Conservation (phyloP, 2,329 filamentous ascomycete species). For the Lasiodiplodia hormozganensis region DNA sequence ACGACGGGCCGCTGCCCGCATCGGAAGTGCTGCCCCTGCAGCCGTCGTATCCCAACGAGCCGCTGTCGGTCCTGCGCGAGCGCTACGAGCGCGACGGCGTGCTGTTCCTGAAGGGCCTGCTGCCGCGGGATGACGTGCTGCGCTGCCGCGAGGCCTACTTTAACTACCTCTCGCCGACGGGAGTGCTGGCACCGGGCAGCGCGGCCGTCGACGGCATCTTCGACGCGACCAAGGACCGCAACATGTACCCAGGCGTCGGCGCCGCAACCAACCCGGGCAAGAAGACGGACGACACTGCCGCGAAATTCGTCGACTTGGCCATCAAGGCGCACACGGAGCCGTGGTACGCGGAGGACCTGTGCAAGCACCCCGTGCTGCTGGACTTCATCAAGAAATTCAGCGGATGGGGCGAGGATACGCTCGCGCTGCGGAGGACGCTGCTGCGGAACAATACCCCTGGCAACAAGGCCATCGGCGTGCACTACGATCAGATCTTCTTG, state of each 20-base stretch:
- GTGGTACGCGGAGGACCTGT: conserved; percentile 60
- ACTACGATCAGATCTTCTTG: conserved; percentile 67
- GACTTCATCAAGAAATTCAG: conserved; percentile 60
- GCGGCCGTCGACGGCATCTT: conserved; percentile 62
- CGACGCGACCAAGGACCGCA: conserved; percentile 49
- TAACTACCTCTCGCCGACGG: conserved; percentile 59
- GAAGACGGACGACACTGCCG: conserved; percentile 50
- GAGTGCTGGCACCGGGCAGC: conserved; percentile 62
- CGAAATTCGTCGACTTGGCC: conserved; percentile 58
- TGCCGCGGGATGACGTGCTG: conserved; percentile 62
- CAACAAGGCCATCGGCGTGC: conserved; percentile 65
- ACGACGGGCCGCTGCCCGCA: conserved; percentile 54
- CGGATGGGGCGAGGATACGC: conserved; percentile 60
- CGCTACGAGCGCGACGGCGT: conserved; percentile 61
- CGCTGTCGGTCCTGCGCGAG: conserved; percentile 55
- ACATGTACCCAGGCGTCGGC: conserved; percentile 61
- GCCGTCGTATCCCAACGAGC: conserved; percentile 52
- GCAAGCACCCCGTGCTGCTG: conserved; percentile 59
- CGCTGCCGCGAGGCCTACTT: conserved; percentile 62
- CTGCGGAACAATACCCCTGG: conserved; percentile 64
- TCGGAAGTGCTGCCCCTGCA: conserved; percentile 53
- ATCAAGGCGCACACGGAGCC: conserved; percentile 58
- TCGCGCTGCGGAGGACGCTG: conserved; percentile 57
- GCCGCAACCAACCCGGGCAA: conserved; percentile 54
- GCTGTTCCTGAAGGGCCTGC: conserved; percentile 61